A percentile compares a stretch with the other conserved stretches of the same genome.
Conservation (phyloP, 805 yeast species). For the Monosporozyma unispora region DNA sequence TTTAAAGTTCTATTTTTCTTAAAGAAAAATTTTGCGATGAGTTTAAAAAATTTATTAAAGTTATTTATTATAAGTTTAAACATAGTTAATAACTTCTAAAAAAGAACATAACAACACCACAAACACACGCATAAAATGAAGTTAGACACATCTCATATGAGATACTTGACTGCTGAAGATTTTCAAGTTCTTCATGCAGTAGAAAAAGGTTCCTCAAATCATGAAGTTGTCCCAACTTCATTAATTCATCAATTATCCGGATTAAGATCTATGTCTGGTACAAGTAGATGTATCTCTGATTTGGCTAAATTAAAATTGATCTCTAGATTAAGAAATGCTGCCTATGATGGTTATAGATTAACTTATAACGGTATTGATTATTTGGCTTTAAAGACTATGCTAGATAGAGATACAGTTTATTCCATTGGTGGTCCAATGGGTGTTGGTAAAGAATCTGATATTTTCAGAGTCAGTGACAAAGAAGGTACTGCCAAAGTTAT, state of each 20-base stretch:
- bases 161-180: conserved; percentile 86
- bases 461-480: conserved; percentile 68
- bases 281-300: conserved; percentile 71
- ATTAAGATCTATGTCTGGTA: conserved; percentile 62
- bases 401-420: conserved; percentile 61
- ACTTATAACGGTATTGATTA: conserved; percentile 89
- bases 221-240: conserved; percentile 87
- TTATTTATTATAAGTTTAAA: neutral
- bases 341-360: conserved; percentile 87
- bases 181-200: conserved; percentile 82
- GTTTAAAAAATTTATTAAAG: neutral
- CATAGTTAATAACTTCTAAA: neutral
- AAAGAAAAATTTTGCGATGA: conserved; percentile 1
- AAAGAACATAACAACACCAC: neutral
- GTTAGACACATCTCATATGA: conserved; percentile 86
- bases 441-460: conserved; percentile 96
- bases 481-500: conserved; percentile 62
- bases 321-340: conserved; percentile 75
- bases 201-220: conserved; percentile 85
- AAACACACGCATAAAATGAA: conserved; percentile 48
- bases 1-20: neutral
- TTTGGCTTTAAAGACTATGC: conserved; percentile 77
- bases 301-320: conserved; percentile 79
- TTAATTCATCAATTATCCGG: conserved; percentile 77
- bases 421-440: conserved; percentile 85